A percentile compares a stretch with the other conserved stretches of the same genome.
These are phyloP conservation scores for Hemileia vastatrix DNA, from an alignment of 1,284 basidiomycete genomes.

Conservation along the genomic window DNA sequence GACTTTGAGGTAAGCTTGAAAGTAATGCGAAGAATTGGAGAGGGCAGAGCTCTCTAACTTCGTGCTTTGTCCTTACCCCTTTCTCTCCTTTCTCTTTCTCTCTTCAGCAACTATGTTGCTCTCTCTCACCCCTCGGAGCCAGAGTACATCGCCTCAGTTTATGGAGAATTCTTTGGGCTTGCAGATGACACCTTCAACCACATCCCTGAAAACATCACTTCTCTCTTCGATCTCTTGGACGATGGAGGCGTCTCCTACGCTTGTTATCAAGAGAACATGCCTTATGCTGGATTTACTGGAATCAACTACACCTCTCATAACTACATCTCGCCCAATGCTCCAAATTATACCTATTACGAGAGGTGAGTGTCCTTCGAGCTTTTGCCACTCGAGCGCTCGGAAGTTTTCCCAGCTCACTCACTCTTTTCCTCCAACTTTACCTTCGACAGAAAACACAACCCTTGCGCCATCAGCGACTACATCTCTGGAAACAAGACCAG, in stretches of 20 bases:
- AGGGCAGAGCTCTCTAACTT: too few species aligned
- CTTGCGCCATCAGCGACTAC: slow-evolving; percentile 49
- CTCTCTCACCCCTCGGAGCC: slow-evolving; percentile 59
- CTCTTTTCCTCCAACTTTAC: slow-evolving; percentile 33
- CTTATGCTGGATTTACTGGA: slow-evolving; percentile 50
- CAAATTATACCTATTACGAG: slow-evolving; percentile 46
- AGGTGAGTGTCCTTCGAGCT: slow-evolving; percentile 4
- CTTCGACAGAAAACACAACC: slow-evolving; percentile 58
- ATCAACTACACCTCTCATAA: slow-evolving; percentile 50
- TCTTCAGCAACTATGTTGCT: slow-evolving; percentile 52
- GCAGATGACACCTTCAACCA: slow-evolving; percentile 49
- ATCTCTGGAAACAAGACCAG: slow-evolving; percentile 47
- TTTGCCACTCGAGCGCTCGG: too few species aligned
- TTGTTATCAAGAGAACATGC: slow-evolving; percentile 52
- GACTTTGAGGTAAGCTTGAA: too few species aligned
- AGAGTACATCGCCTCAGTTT: slow-evolving; percentile 49
- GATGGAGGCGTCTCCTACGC: slow-evolving; percentile 51
- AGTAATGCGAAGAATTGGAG: too few species aligned
- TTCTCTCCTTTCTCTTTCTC: too few species aligned
- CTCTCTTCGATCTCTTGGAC: slow-evolving; percentile 58
- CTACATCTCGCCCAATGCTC: slow-evolving; percentile 46
- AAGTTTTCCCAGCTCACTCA: background rate
- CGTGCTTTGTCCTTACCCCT: too few species aligned
- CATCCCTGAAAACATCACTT: slow-evolving; percentile 49
- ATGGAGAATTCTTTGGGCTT: slow-evolving; percentile 56